These are phyloP conservation scores for Silene noctiflora DNA, from an alignment of 179 eudicot genomes.

Conservation along the genomic window DNA sequence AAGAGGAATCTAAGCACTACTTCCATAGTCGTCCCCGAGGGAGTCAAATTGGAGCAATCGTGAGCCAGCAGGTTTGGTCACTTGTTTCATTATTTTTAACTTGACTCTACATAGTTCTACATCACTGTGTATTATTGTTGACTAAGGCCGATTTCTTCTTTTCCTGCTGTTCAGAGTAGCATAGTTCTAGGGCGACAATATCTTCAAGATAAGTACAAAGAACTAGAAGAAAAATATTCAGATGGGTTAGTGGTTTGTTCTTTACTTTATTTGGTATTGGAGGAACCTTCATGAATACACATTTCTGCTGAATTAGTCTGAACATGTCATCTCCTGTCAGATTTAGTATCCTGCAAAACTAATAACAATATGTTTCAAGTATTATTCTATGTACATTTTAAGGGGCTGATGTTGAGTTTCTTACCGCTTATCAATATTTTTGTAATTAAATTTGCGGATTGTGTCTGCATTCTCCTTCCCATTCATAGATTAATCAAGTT, in stretches of 20 bases:
- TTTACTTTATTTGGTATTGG: not conserved
- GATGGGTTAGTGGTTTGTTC: constrained; percentile 57
- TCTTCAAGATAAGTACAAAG: constrained; percentile 65
- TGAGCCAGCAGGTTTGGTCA: constrained; percentile 75
- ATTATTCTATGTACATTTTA: not conserved
- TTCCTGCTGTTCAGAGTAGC: constrained; percentile 51
- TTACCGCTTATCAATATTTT: not conserved
- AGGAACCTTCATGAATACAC: not conserved
- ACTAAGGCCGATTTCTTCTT: constrained; percentile 14
- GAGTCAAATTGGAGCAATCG: constrained; percentile 96
- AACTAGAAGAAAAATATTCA: constrained; percentile 63
- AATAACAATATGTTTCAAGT: not conserved
- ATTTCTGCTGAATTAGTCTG: not conserved
- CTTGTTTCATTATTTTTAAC: not conserved
- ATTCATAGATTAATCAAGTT: not conserved
- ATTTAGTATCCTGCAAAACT: constrained; percentile 2
- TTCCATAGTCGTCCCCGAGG: constrained; percentile 97
- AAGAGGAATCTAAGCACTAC: constrained; percentile 83
- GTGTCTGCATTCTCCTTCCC: not conserved
- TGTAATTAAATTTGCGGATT: not conserved
- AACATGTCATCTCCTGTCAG: not conserved
- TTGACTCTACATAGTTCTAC: not conserved
- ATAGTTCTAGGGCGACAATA: constrained; percentile 67
- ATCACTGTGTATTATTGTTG: not conserved
- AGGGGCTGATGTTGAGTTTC: not conserved